These are phyloP conservation scores for Xylariaceae sp. DNA, from an alignment of 2,329 filamentous ascomycete species.

Conservation along the genomic window DNA sequence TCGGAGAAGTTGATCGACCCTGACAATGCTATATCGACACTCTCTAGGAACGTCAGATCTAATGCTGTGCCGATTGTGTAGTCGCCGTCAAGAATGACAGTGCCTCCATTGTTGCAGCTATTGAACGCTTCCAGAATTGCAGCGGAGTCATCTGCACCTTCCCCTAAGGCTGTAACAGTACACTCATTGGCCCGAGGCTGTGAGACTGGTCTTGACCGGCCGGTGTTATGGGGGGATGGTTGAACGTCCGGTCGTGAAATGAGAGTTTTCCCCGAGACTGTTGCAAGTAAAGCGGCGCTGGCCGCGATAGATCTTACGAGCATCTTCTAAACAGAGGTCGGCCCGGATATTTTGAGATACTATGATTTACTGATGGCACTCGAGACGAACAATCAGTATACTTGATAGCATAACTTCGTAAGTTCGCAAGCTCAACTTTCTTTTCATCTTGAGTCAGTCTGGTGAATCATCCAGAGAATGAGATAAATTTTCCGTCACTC, in stretches of 20 bases:
- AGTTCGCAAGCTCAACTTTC: background rate
- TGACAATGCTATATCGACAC: conserved; percentile 56
- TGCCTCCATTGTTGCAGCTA: conserved; percentile 60
- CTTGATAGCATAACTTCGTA: background rate
- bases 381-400: background rate
- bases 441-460: too few species aligned
- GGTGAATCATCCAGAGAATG: background rate
- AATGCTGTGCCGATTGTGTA: conserved; percentile 63
- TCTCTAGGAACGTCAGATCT: conserved; percentile 60
- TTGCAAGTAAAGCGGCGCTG: conserved; percentile 2
- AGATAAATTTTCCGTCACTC: conserved; percentile 19
- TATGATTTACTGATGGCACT: too few species aligned
- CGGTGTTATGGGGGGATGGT: conserved; percentile 17
- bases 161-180: conserved; percentile 9
- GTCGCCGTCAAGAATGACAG: conserved; percentile 53
- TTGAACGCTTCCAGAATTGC: conserved; percentile 50
- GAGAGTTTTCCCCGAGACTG: background rate
- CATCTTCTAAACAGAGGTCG: too few species aligned
- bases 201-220: conserved; percentile 11
- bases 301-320: background rate
- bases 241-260: conserved; percentile 14
- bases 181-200: conserved; percentile 10
- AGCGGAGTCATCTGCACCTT: conserved; percentile 22
- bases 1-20: conserved; percentile 58
- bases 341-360: background rate